Percentiles rank a stretch among this genome's conserved stretches.
These are phyloP conservation scores for Xylariales sp. DNA, from an alignment of 2,329 filamentous ascomycete genomes.

Conservation along the genomic window DNA sequence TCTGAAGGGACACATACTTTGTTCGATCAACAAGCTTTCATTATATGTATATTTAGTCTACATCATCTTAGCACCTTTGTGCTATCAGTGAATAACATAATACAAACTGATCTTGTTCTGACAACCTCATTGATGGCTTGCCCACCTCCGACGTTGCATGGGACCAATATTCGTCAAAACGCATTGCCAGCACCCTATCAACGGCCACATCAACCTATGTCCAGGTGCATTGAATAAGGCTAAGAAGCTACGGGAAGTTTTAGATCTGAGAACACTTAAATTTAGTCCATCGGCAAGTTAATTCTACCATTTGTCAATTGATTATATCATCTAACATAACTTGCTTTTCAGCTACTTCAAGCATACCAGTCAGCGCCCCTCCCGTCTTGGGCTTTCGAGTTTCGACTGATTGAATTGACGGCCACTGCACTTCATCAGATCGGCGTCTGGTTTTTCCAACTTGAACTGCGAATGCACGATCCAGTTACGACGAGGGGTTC, in stretches of 20 bases:
- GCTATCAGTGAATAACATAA: too few species aligned
- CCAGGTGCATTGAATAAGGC: not conserved
- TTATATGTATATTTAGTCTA: too few species aligned
- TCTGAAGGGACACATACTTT: too few species aligned
- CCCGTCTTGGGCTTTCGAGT: not conserved
- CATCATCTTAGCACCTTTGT: too few species aligned
- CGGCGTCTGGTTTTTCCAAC: not conserved
- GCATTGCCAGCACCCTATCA: not conserved
- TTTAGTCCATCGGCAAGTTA: not conserved
- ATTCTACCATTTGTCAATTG: not conserved
- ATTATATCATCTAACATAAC: not conserved
- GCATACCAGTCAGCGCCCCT: not conserved
- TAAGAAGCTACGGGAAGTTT: not conserved
- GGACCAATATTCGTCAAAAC: not conserved
- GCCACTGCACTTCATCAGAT: not conserved
- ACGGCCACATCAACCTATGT: not conserved
- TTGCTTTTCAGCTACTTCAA: not conserved
- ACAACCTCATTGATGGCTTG: slow-evolving; percentile 16
- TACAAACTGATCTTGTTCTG: too few species aligned
- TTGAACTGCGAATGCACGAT: not conserved
- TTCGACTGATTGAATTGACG: not conserved
- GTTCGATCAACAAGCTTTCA: too few species aligned
- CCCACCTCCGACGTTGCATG: slow-evolving; percentile 3
- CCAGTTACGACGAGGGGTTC: not conserved
- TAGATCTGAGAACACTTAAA: not conserved